Evolutionary conservation across 2,329 filamentous ascomycete genomes (phyloP), one percentile per base, ranked within the genome.

Genomic region (Fusarium keratoplasticum): DNA sequence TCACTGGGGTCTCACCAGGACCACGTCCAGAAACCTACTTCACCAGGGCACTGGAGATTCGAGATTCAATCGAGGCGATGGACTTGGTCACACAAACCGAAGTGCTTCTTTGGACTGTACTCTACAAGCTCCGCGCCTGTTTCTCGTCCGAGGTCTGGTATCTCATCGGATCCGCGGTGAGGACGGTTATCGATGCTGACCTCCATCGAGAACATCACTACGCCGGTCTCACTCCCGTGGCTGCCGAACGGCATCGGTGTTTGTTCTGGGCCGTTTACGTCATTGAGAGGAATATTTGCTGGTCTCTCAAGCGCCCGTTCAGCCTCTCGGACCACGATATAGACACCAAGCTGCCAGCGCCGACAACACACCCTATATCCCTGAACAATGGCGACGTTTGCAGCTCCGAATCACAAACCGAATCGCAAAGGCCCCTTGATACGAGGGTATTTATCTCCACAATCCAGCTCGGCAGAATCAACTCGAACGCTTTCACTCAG

Each of bases 181-280:
- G 42, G 7, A 44, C 42, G 6, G 42, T 20, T 2, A 44, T 44
- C 13, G 42, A 44, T 1, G 42, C 42, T 1, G 42, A 44, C 1
- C 42, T 44, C 7, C 42, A 44, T 44, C 42, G 42, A 6, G 42
- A 44, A 44, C 42, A 44, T 44, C 42, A 44, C 42, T 44, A 44
- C 20, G 10, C 7, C 20, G 14, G 7, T 6, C 42, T 44, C 1
- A 0, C 20, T 3, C 4, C 42, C 0, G 42, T 2, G 14, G 14
- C 42, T 13, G 13, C 20, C 7, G 42, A 44, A 8, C 13, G 20
- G 8, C 42, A 44, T 9, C 20, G 42, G 2, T 25, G 42, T 16
- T 44, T 44, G 42, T 44, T 44, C 20, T 44, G 42, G 42, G 42
- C 42, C 9, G 42, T 44, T 1, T 44, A 44, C 3, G 42, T 44